Evolutionary conservation across 176 grass and related monocot species (phyloP).

Genomic region (Aegilops sharonensis): DNA sequence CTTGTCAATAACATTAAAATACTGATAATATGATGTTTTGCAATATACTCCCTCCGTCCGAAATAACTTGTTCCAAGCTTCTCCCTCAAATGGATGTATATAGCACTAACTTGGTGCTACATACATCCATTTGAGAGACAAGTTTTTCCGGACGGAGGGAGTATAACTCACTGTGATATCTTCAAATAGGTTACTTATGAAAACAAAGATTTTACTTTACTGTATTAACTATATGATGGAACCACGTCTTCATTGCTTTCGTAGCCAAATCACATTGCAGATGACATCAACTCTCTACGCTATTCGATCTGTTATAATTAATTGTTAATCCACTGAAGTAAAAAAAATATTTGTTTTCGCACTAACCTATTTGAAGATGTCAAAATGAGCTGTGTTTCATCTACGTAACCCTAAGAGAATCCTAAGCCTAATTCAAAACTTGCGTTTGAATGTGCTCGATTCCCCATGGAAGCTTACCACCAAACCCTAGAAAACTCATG

Average conservation of each 20-base stretch:
- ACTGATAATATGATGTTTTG: neutral
- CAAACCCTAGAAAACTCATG: slow-evolving; percentile 19
- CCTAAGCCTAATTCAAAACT: neutral
- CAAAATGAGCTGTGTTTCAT: neutral
- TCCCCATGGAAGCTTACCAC: neutral
- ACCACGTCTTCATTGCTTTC: neutral
- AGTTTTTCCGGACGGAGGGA: too few species aligned
- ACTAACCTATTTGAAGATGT: neutral
- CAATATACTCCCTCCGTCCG: neutral
- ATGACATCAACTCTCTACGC: slow-evolving; percentile 3
- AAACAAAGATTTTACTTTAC: too few species aligned
- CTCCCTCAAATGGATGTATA: too few species aligned
- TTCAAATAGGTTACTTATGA: neutral
- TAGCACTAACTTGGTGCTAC: too few species aligned
- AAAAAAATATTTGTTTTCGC: neutral
- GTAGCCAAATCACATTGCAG: neutral
- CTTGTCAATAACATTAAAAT: neutral
- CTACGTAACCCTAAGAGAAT: neutral
- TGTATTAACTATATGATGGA: neutral
- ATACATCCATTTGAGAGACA: too few species aligned
- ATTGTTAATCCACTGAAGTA: neutral
- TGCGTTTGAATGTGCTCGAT: neutral
- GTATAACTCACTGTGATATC: neutral
- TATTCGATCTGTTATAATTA: neutral
- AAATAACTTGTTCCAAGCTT: too few species aligned